Evolutionary conservation across 225 moss, liverwort and hornwort genomes (phyloP), one percentile per base, ranked within the genome.

Genomic region (Marchantia polymorpha): DNA sequence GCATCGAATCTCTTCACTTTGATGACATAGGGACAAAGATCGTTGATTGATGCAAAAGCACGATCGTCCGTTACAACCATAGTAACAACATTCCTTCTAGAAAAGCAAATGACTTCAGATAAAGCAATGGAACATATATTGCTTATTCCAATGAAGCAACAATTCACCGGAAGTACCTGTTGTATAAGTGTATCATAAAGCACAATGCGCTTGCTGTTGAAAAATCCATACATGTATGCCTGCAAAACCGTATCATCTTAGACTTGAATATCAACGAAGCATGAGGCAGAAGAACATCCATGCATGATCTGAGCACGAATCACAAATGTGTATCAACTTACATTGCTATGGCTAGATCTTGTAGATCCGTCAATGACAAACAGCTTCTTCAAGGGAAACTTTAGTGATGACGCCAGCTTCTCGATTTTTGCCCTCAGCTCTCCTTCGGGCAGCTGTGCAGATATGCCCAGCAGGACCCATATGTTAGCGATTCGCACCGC

Each of bases 221-320:
- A 95, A 71, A 99, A 99, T 2, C 99, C 95, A 76, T 99, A 99
- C 99, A 99, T 99, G 72, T 99, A 99, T 6, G 99, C 91, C 91
- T 91, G 88, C 29, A 78, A 6, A 47, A 19, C 47, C 22, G 7
- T 9, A 12, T 58, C 72, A 72, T 11, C 0, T 72, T 16, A 39
- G 12, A 12, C 66, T 27, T 0, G 23, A 66, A 27, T 69, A 48
- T 3, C 17, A 16, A 69, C 27, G 7, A 29, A 67, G 67, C 7
- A 47, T 69, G 4, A 69, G 14, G 13, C 39, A 69, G 3, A 48
- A 8, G 12, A 46, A 69, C 56, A 13, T 26, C 60, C 68, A 61
- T 10, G 49, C 49, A 50, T 22, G 49, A 71, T 12, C 50, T 20
- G 55, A 54, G 52, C 25, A 1, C 19, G 30, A 29, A 25, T 26